phyloP scores from a whole-genome alignment of 1,139 yeast species.

The Suhomyces bribrorum region DNA sequence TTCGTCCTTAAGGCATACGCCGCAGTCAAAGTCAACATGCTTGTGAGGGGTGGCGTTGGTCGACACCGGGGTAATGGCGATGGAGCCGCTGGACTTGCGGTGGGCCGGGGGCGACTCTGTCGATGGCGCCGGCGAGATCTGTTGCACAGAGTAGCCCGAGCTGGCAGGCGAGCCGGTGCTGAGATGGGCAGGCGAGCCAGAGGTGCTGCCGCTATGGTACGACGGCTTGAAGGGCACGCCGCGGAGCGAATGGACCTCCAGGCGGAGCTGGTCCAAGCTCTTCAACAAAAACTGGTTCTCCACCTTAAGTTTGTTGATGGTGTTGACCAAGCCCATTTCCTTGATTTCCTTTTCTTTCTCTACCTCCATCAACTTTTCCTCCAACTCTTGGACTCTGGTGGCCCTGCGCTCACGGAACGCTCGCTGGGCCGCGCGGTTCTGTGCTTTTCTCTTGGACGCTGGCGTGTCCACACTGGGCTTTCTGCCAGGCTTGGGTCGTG shows the following conservation, averaged over 20 bases:
- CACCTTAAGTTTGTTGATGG: conserved; percentile 41
- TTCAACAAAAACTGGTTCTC: conserved; percentile 43
- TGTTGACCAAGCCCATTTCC: conserved; percentile 60
- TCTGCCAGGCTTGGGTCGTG: conserved; percentile 87
- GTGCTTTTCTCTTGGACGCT: conserved; percentile 81
- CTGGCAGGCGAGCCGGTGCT: conserved; percentile 30
- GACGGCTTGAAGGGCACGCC: conserved; percentile 6
- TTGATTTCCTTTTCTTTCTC: conserved; percentile 64
- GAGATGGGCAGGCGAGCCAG: conserved; percentile 15
- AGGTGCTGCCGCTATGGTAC: conserved; percentile 12
- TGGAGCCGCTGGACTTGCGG: conserved; percentile 1
- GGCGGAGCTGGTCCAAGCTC: conserved; percentile 38
- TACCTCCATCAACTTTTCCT: conserved; percentile 54
- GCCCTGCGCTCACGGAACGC: conserved; percentile 88
- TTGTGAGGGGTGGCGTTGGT: conserved; percentile 19
- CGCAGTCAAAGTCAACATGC: conserved; percentile 49
- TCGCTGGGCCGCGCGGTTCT: conserved; percentile 92
- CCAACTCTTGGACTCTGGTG: conserved; percentile 52
- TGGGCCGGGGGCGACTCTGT: conserved; percentile 44
- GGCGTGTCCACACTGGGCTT: conserved; percentile 79
- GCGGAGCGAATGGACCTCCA: conserved; percentile 16
- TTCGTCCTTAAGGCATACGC: conserved; percentile 67
- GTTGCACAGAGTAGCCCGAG: conserved; percentile 41
- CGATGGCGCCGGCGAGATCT: conserved; percentile 58
- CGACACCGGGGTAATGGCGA: conserved; percentile 22